Evolutionary conservation across 805 yeast species (phyloP).

Genomic region (Wickerhamiella kurtzmanii): DNA sequence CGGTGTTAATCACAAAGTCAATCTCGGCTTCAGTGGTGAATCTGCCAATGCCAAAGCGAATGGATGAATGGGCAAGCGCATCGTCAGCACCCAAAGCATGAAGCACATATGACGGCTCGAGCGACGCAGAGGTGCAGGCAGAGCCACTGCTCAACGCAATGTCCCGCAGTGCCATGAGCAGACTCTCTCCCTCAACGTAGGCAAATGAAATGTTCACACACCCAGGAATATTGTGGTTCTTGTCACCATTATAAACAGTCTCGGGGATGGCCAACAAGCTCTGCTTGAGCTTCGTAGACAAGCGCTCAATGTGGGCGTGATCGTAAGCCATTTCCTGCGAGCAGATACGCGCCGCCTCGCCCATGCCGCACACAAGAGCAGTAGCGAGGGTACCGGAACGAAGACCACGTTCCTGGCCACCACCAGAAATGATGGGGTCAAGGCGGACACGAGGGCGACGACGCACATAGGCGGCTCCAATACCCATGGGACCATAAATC

Average conservation of each 20-base stretch:
- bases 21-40: constrained; percentile 94
- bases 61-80: constrained; percentile 95
- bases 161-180: constrained; percentile 94
- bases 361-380: constrained; percentile 90
- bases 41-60: constrained; percentile 92
- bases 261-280: constrained; percentile 74
- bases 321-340: constrained; percentile 62
- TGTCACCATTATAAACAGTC: constrained; percentile 80
- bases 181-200: constrained; percentile 93
- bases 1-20: constrained; percentile 84
- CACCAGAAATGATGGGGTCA: constrained; percentile 90
- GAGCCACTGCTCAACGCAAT: constrained; percentile 94
- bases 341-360: constrained; percentile 90
- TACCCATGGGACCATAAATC: constrained; percentile 95
- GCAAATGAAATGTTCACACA: constrained; percentile 96
- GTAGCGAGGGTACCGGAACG: constrained; percentile 96
- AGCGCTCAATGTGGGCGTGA: constrained; percentile 47
- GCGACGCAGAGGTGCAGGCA: constrained; percentile 96
- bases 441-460: constrained; percentile 97
- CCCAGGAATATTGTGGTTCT: constrained; percentile 64
- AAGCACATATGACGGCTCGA: constrained; percentile 93
- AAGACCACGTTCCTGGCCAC: constrained; percentile 98
- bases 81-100: constrained; percentile 97
- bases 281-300: constrained; percentile 59
- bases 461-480: constrained; percentile 89